Percentiles rank a stretch among this genome's conserved stretches.
Evolutionary conservation across 768 basidiomycete genomes (phyloP).

Genomic region (Goffeauzyma gilvescens): DNA sequence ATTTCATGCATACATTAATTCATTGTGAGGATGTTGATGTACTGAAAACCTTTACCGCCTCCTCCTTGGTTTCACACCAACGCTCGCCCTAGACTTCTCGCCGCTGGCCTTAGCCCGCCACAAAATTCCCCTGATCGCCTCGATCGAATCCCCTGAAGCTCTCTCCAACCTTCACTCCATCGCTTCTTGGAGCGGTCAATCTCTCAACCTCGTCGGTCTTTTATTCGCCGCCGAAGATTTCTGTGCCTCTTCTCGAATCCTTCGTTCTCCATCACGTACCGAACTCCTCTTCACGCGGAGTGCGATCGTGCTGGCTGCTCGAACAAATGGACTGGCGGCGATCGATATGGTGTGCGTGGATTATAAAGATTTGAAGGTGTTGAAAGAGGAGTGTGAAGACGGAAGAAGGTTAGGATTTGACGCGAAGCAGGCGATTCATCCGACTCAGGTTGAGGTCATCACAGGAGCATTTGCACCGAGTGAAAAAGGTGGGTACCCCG

Average conservation of each 20-base stretch:
- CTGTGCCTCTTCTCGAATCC: slow-evolving; percentile 71
- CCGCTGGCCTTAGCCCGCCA: slow-evolving; percentile 6
- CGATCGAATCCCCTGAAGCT: slow-evolving; percentile 11
- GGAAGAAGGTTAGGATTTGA: slow-evolving; percentile 67
- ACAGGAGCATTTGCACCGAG: slow-evolving; percentile 64
- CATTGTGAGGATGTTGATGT: too few relatives aligned
- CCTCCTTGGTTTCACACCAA: too few relatives aligned
- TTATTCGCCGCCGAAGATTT: slow-evolving; percentile 83
- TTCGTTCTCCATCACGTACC: slow-evolving; percentile 50
- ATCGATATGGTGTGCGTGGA: slow-evolving; percentile 91
- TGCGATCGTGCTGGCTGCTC: slow-evolving; percentile 59
- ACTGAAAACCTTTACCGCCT: too few relatives aligned
- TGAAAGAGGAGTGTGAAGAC: slow-evolving; percentile 59
- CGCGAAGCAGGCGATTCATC: slow-evolving; percentile 91
- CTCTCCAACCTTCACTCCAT: slow-evolving; percentile 6
- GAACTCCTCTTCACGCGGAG: slow-evolving; percentile 74
- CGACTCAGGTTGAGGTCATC: slow-evolving; percentile 56
- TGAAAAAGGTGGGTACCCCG: slow-evolving; percentile 38
- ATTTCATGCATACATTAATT: too few relatives aligned
- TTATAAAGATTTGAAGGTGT: slow-evolving; percentile 50
- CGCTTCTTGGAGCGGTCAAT: slow-evolving; percentile 7
- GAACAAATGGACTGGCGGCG: slow-evolving; percentile 61
- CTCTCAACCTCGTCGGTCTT: slow-evolving; percentile 8
- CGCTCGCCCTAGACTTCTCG: too few relatives aligned
- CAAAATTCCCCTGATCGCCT: slow-evolving; percentile 11